A percentile compares a stretch with the other conserved stretches of the same genome.
phyloP scores from a whole-genome alignment of 305 asterid genomes.

The Petunia hybrid region DNA sequence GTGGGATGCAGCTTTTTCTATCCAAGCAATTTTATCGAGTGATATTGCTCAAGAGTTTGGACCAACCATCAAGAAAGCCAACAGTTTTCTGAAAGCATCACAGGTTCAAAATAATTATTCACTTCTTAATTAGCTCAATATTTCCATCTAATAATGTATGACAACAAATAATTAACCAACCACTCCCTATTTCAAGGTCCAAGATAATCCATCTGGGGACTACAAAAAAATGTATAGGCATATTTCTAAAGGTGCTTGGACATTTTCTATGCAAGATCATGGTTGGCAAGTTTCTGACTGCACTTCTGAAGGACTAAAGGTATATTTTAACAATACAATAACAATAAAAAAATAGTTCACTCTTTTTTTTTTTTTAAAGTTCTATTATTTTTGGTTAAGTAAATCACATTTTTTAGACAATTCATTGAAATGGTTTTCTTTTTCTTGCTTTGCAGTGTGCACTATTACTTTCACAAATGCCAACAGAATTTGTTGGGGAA shows the following conservation, averaged over 20 bases:
- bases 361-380: neutral
- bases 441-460: slow-evolving; percentile 42
- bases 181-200: slow-evolving; percentile 40
- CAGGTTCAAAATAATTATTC: slow-evolving; percentile 46
- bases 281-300: slow-evolving; percentile 75
- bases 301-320: slow-evolving; percentile 70
- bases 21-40: slow-evolving; percentile 58
- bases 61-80: slow-evolving; percentile 53
- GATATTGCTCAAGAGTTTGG: slow-evolving; percentile 48
- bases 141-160: neutral
- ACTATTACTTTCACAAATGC: slow-evolving; percentile 54
- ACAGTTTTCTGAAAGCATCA: slow-evolving; percentile 61
- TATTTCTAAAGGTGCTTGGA: slow-evolving; percentile 61
- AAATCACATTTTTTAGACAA: too few species aligned
- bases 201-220: slow-evolving; percentile 54
- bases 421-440: neutral
- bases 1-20: slow-evolving; percentile 65
- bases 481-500: slow-evolving; percentile 52
- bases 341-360: neutral
- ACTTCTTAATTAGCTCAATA: neutral
- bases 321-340: slow-evolving; percentile 14
- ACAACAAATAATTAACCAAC: neutral
- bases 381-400: too few species aligned
- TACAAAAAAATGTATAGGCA: slow-evolving; percentile 59
- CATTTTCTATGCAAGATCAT: slow-evolving; percentile 64